These are phyloP conservation scores for Aspergillus intermedius DNA, from an alignment of 2,329 filamentous ascomycete species.

Conservation along the genomic window DNA sequence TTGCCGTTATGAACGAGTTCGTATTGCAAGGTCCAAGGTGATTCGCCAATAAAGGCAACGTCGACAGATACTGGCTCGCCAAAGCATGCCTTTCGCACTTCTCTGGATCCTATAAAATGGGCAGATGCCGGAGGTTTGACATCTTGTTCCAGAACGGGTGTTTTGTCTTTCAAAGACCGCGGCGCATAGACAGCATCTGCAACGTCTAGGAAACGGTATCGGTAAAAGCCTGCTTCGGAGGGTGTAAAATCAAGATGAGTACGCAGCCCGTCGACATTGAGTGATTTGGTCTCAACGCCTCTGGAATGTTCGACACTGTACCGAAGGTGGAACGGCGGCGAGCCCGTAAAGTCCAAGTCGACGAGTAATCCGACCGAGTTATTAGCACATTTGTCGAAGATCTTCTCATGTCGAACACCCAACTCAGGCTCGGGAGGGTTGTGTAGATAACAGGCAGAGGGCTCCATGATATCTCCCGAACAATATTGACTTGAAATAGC, in stretches of 20 bases:
- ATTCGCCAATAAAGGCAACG: constrained; percentile 70
- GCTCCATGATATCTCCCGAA: constrained; percentile 81
- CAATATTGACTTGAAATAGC: constrained; percentile 76
- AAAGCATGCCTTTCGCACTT: constrained; percentile 64
- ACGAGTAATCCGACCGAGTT: constrained; percentile 87
- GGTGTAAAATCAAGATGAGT: constrained; percentile 82
- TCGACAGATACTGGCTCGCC: constrained; percentile 72
- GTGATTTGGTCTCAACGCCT: constrained; percentile 48
- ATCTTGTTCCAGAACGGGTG: constrained; percentile 69
- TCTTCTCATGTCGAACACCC: constrained; percentile 66
- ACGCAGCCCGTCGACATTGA: constrained; percentile 63
- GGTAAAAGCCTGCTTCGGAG: constrained; percentile 72
- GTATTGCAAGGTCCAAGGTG: constrained; percentile 85
- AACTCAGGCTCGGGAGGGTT: constrained; percentile 86
- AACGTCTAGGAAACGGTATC: constrained; percentile 75
- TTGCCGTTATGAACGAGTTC: constrained; percentile 87
- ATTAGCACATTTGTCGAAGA: constrained; percentile 90
- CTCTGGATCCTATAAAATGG: constrained; percentile 52
- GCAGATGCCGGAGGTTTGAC: constrained; percentile 91
- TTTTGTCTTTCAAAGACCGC: constrained; percentile 55
- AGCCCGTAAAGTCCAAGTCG: constrained; percentile 82
- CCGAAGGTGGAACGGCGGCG: constrained; percentile 77
- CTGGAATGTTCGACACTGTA: constrained; percentile 65
- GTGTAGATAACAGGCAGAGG: constrained; percentile 83
- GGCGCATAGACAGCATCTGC: constrained; percentile 74